Evolutionary conservation across 768 basidiomycete genomes (phyloP).

Genomic region (Boletus subparvulus): DNA sequence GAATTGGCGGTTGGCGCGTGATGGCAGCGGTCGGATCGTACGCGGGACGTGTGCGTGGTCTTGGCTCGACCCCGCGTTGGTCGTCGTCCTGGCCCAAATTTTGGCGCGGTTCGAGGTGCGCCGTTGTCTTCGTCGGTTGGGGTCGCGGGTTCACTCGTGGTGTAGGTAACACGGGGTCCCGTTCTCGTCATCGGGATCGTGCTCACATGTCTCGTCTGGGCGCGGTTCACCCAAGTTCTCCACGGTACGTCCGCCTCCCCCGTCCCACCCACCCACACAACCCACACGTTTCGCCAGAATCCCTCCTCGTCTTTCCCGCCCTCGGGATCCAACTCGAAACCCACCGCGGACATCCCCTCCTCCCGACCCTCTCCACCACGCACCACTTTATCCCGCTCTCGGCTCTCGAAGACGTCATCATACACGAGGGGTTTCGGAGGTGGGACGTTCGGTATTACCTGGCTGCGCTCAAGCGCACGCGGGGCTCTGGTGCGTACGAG

Average conservation of each 20-base stretch:
- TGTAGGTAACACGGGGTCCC: background rate
- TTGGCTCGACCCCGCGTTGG: conserved; percentile 39
- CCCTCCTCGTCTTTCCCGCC: conserved; percentile 60
- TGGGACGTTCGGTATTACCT: conserved; percentile 77
- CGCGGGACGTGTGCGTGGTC: conserved; percentile 32
- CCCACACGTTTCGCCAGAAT: conserved; percentile 46
- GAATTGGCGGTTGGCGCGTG: conserved; percentile 46
- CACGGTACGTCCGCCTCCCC: conserved; percentile 38
- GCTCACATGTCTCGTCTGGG: conserved; percentile 30
- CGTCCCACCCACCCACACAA: background rate
- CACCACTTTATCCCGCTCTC: conserved; percentile 61
- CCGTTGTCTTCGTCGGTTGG: background rate
- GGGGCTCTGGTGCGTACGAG: background rate
- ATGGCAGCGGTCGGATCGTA: conserved; percentile 39
- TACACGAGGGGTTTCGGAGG: conserved; percentile 69
- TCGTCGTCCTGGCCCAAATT: background rate
- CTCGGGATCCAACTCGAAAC: conserved; percentile 78
- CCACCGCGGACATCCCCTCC: conserved; percentile 52
- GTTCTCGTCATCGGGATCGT: conserved; percentile 9
- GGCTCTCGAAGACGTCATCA: conserved; percentile 57
- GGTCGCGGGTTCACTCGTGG: conserved; percentile 4
- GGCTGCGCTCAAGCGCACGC: conserved; percentile 39
- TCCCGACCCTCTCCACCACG: conserved; percentile 28
- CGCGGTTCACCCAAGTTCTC: conserved; percentile 44
- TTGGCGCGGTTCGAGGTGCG: background rate